phyloP scores from a whole-genome alignment of 1,139 yeast genomes.

The Hanseniaspora sp. region DNA sequence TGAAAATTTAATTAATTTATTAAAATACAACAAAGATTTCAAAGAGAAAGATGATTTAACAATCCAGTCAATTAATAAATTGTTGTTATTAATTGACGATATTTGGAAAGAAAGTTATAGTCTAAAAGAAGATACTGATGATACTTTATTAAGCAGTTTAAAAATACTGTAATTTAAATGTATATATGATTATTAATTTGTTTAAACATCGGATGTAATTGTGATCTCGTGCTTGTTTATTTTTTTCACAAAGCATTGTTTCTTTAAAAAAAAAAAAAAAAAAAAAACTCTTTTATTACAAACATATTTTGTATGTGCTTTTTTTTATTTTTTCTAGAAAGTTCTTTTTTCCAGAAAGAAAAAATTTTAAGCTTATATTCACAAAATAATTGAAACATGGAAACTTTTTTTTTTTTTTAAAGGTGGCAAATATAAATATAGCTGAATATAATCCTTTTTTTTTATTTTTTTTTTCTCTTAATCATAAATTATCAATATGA shows the following conservation, averaged over 20 bases:
- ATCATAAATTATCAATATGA: neutral
- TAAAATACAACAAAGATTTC: constrained; percentile 36
- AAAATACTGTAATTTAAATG: neutral
- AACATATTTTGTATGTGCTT: neutral
- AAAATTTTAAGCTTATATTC: neutral
- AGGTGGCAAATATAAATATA: neutral
- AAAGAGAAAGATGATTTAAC: constrained; percentile 49
- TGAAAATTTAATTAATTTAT: constrained; percentile 32
- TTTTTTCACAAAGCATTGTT: no score
- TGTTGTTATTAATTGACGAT: constrained; percentile 38
- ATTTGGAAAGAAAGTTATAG: constrained; percentile 24
- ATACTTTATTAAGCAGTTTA: constrained; percentile 7
- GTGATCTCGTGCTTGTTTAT: neutral
- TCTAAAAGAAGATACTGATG: constrained; percentile 6
- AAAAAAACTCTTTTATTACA: no score
- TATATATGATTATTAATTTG: neutral
- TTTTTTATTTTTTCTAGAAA: constrained; percentile 14
- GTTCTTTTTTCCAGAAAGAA: constrained; percentile 4
- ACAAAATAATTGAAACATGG: neutral
- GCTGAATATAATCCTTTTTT: no score
- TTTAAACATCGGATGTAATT: neutral
- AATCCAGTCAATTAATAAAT: constrained; percentile 45
- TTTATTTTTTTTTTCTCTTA: constrained; percentile 2
- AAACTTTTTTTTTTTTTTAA: neutral
- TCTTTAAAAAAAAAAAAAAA: no score